Conservation (phyloP, 2,329 filamentous ascomycete species). For the Aspergillus eucalypticola region DNA sequence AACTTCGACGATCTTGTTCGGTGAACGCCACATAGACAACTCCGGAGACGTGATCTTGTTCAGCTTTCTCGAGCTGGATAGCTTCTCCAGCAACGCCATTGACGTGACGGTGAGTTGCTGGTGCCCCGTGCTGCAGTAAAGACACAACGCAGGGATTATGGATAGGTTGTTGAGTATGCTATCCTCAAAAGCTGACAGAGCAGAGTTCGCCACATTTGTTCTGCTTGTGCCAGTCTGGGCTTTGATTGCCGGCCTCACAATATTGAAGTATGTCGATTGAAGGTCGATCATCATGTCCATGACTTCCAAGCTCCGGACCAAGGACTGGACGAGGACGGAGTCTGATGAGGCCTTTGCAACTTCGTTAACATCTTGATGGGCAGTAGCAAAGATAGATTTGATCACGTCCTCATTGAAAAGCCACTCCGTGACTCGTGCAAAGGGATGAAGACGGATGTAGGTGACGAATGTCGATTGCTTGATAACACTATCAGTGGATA, state of each 20-base stretch:
- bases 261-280: constrained; percentile 86
- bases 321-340: constrained; percentile 77
- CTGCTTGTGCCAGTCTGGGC: constrained; percentile 61
- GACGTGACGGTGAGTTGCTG: constrained; percentile 77
- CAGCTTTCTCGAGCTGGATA: constrained; percentile 80
- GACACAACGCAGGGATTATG: constrained; percentile 77
- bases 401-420: constrained; percentile 92
- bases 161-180: constrained; percentile 78
- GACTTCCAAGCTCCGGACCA: constrained; percentile 79
- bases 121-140: constrained; percentile 84
- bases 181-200: constrained; percentile 89
- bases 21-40: constrained; percentile 62
- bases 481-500: constrained; percentile 74
- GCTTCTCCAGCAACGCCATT: constrained; percentile 77
- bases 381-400: constrained; percentile 71
- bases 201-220: constrained; percentile 67
- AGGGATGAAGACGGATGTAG: constrained; percentile 88
- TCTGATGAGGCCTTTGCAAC: constrained; percentile 72
- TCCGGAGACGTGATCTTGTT: constrained; percentile 68
- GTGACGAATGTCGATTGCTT: constrained; percentile 70
- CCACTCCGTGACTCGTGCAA: constrained; percentile 95
- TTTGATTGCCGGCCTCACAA: constrained; percentile 78
- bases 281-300: constrained; percentile 80
- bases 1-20: constrained; percentile 85
- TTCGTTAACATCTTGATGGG: constrained; percentile 73